These are phyloP conservation scores for Sphagnum contortum DNA, from an alignment of 225 moss, liverwort and hornwort species.

Conservation along the genomic window DNA sequence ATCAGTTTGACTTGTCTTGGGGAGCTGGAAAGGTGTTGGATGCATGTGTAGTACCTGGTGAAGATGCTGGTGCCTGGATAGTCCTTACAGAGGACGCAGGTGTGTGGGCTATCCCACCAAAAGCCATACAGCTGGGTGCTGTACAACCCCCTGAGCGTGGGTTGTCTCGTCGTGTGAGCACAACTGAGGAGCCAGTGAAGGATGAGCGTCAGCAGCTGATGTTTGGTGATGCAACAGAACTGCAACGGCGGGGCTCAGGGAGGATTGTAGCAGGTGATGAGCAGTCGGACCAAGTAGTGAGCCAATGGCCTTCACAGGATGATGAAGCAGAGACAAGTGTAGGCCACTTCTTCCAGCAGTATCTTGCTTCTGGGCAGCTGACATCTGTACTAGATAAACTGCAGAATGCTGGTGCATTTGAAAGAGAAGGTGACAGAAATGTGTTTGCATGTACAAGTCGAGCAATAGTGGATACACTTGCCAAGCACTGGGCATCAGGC, in stretches of 20 bases:
- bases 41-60: conserved; percentile 74
- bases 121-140: conserved; percentile 48
- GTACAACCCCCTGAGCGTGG: conserved; percentile 46
- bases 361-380: conserved; percentile 53
- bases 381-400: conserved; percentile 67
- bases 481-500: conserved; percentile 95
- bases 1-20: conserved; percentile 79
- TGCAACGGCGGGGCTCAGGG: conserved; percentile 39
- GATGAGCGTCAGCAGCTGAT: conserved; percentile 36
- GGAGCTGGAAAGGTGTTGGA: conserved; percentile 86
- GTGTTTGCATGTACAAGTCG: conserved; percentile 83
- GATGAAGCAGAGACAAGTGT: conserved; percentile 91
- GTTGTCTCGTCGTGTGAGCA: conserved; percentile 39
- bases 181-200: conserved; percentile 31
- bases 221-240: conserved; percentile 28
- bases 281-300: conserved; percentile 18
- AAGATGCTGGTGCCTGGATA: conserved; percentile 70
- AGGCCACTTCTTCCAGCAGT: conserved; percentile 83
- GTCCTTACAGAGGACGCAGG: conserved; percentile 91
- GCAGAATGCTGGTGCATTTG: conserved; percentile 79
- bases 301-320: conserved; percentile 57
- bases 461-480: conserved; percentile 86
- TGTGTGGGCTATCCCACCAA: conserved; percentile 87
- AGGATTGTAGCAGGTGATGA: conserved; percentile 43
- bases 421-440: conserved; percentile 80